Evolutionary conservation across 306 rosid species (phyloP), one percentile per base, ranked within the genome.

Genomic region (Rosa lucieae): DNA sequence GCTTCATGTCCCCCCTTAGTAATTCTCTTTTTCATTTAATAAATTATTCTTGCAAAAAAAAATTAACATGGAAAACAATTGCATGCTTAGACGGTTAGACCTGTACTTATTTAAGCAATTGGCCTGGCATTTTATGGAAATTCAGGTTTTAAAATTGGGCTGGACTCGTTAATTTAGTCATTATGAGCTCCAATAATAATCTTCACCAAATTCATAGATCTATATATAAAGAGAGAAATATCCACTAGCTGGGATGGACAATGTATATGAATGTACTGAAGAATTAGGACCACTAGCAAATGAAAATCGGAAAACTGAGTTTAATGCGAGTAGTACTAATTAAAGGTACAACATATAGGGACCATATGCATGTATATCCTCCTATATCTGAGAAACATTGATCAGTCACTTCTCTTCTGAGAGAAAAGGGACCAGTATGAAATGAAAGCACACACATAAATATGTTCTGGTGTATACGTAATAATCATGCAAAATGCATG

Each of bases 401-500:
- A 58, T 58, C 71, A 67, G 21, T 39, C 71, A 17, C 26, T 67
- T 35, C 48, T 37, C 4, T 37, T 66, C 21, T 0, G 46, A 15
- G 47, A 37, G 6, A 66, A 37, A 66, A 15, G 46, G 35, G 21
- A 66, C 10, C 5, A 1, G 43, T 18, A 39, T 67, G 49, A 67
- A 67, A 67, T 7, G 49, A 67, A 67, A 40, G 48, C 49, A 8
- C 48, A 37, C 26, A 67, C 10, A 8, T 8, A 40, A 3, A 40
- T 40, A 35, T 67, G n/a, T n/a, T 42, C 44, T 44, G 55, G 37
- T 69, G 73, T 69, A 44, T 43, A 69, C 55, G 94, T 91, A 91
- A 86, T 85, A 85, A 88, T 89, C 84, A 88, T 91, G 97, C 94
- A 92, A 88, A 92, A 86, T 92, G 97, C 97, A 92, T 92, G 97